phyloP scores from a whole-genome alignment of 352 stramenopile species.

The Globisporangium rhizosaccharum region DNA sequence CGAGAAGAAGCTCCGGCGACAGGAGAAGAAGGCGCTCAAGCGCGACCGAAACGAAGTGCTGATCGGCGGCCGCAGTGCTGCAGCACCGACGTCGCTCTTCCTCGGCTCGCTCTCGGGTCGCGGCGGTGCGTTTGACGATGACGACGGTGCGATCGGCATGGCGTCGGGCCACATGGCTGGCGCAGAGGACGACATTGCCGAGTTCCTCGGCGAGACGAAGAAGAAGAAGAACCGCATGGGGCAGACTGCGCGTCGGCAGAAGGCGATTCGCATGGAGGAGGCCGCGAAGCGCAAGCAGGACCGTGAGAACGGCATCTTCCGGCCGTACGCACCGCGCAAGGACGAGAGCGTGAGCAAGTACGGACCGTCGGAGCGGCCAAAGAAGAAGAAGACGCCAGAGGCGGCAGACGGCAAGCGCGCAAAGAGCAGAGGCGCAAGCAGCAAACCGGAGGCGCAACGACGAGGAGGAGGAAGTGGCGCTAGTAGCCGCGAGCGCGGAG shows the following conservation, averaged over 20 bases:
- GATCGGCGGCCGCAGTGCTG: constrained; percentile 56
- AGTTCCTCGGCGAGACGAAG: constrained; percentile 82
- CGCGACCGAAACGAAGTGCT: constrained; percentile 41
- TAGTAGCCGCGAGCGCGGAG: constrained; percentile 6
- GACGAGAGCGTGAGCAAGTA: constrained; percentile 40
- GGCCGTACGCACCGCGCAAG: constrained; percentile 20
- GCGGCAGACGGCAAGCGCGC: constrained; percentile 17
- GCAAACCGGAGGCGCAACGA: neutral
- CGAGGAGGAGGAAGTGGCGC: constrained; percentile 7
- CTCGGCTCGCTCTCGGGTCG: constrained; percentile 65
- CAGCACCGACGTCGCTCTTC: constrained; percentile 61
- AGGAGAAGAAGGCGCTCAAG: constrained; percentile 65
- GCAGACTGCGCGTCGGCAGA: constrained; percentile 74
- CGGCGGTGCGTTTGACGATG: constrained; percentile 25
- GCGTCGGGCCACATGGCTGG: constrained; percentile 29
- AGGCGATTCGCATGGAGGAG: constrained; percentile 71
- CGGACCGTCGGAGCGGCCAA: constrained; percentile 66
- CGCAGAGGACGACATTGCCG: constrained; percentile 73
- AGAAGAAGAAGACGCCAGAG: constrained; percentile 46
- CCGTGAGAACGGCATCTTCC: constrained; percentile 34
- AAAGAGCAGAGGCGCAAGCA: neutral
- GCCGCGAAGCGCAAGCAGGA: constrained; percentile 39
- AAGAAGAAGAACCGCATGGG: constrained; percentile 82
- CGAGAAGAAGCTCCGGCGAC: constrained; percentile 50
- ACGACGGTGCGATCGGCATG: constrained; percentile 16